phyloP scores from a whole-genome alignment of 2,329 filamentous ascomycete species.

The Fragosphaeria purpurea region DNA sequence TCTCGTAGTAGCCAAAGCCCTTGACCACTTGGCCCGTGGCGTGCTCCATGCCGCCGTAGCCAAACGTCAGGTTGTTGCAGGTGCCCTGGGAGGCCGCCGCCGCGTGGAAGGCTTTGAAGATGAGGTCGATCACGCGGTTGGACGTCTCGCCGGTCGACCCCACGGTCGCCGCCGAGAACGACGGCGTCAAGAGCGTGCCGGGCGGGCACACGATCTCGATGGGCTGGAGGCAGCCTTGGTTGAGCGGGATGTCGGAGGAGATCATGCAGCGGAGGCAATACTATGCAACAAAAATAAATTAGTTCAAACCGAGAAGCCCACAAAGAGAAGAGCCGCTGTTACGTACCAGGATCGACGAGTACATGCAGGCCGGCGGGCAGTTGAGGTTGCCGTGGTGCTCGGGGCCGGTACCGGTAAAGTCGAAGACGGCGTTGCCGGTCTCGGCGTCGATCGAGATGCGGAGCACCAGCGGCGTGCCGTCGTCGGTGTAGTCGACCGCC shows the following conservation, averaged over 20 bases:
- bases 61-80: slow-evolving; percentile 22
- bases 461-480: slow-evolving; percentile 24
- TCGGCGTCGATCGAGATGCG: slow-evolving; percentile 20
- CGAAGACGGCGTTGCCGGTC: slow-evolving; percentile 22
- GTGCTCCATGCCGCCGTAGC: slow-evolving; percentile 3
- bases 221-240: slow-evolving; percentile 27
- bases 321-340: too few relatives aligned
- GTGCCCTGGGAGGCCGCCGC: slow-evolving; percentile 20
- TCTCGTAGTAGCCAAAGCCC: slow-evolving; percentile 20
- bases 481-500: slow-evolving; percentile 29
- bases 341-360: too few relatives aligned
- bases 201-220: slow-evolving; percentile 22
- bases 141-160: slow-evolving; percentile 31
- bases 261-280: slow-evolving; percentile 27
- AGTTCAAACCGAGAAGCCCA: too few relatives aligned
- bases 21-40: background rate
- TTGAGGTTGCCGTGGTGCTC: slow-evolving; percentile 20
- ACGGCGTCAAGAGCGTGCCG: slow-evolving; percentile 23
- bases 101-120: slow-evolving; percentile 20
- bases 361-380: slow-evolving; percentile 10
- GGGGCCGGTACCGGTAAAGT: slow-evolving; percentile 24
- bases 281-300: slow-evolving; percentile 1
- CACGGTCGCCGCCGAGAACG: slow-evolving; percentile 13
- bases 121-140: slow-evolving; percentile 22
- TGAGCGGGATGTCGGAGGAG: slow-evolving; percentile 25